Percentiles rank a stretch among this genome's conserved stretches.
These are phyloP conservation scores for Fusarium sp. DNA, from an alignment of 2,329 filamentous ascomycete genomes.

Conservation along the genomic window DNA sequence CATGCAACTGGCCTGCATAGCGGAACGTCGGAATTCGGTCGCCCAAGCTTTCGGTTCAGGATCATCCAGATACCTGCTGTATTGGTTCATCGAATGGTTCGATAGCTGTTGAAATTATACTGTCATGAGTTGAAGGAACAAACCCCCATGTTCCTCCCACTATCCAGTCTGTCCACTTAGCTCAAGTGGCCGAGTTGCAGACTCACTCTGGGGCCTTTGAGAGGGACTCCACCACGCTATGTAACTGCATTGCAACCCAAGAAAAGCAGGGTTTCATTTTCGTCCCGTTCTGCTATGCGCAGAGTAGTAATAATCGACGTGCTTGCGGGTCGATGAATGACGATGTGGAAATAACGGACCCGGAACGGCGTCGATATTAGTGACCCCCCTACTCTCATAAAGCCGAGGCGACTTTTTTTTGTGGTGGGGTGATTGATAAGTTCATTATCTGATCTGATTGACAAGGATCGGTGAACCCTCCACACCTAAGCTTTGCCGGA, in stretches of 20 bases:
- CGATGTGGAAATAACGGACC: constrained; percentile 9
- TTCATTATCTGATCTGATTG: constrained; percentile 43
- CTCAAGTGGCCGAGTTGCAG: constrained; percentile 26
- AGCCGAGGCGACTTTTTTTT: constrained; percentile 20
- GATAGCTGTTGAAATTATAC: neutral
- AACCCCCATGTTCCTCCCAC: neutral
- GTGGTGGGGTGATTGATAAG: constrained; percentile 45
- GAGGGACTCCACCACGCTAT: constrained; percentile 12
- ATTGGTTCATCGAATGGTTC: constrained; percentile 9
- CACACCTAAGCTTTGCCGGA: constrained; percentile 16
- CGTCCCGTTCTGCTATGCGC: constrained; percentile 10
- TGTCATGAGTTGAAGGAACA: neutral
- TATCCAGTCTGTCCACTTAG: neutral
- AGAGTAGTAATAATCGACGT: constrained; percentile 34
- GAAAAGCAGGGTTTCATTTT: constrained; percentile 18
- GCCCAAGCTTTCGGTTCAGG: constrained; percentile 11
- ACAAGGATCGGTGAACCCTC: constrained; percentile 26
- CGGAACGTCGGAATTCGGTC: constrained; percentile 5
- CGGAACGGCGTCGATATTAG: constrained; percentile 1
- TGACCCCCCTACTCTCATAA: constrained; percentile 1
- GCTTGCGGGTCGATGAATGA: constrained; percentile 16
- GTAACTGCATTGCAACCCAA: constrained; percentile 12
- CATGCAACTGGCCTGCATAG: neutral
- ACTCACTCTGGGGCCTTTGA: neutral
- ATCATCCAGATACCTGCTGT: neutral